Percentiles rank a stretch among this genome's conserved stretches.
Conservation (phyloP, 2,329 filamentous ascomycete genomes). For the Sporothrix luriei region DNA sequence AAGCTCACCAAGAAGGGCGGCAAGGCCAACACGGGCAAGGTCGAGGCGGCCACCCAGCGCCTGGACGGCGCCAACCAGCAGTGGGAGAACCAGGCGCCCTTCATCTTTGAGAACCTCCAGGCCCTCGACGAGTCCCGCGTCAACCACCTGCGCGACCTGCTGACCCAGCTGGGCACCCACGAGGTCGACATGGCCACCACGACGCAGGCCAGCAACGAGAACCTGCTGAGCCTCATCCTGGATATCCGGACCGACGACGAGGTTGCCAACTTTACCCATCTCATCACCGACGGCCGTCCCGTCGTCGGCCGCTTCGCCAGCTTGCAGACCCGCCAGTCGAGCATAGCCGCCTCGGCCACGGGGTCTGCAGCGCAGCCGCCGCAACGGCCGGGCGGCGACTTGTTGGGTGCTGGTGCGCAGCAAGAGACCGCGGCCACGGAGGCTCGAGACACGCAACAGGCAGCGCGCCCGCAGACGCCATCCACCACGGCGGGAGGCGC, state of each 20-base stretch:
- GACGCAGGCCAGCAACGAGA: conserved; percentile 72
- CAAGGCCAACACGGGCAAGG: conserved; percentile 74
- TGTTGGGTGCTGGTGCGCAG: neutral
- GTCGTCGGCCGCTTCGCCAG: conserved; percentile 48
- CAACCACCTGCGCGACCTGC: conserved; percentile 84
- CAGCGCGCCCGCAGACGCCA: conserved; percentile 18
- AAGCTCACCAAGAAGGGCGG: conserved; percentile 79
- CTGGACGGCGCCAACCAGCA: conserved; percentile 78
- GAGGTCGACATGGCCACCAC: conserved; percentile 85
- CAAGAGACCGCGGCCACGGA: neutral
- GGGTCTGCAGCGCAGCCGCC: conserved; percentile 31
- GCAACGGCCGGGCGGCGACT: neutral
- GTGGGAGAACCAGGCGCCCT: conserved; percentile 94
- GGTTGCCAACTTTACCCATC: conserved; percentile 70
- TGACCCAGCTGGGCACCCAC: conserved; percentile 92
- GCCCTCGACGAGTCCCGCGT: conserved; percentile 84
- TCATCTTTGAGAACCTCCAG: conserved; percentile 90
- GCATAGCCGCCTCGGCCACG: conserved; percentile 39
- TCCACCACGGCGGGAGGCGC: neutral
- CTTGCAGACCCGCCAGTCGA: conserved; percentile 47
- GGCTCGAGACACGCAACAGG: no score
- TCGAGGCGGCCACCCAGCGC: conserved; percentile 71
- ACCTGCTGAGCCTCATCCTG: conserved; percentile 77
- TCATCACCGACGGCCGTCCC: conserved; percentile 49
- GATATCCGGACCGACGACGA: conserved; percentile 87